Percentiles rank a stretch among this genome's conserved stretches.
phyloP scores from a whole-genome alignment of 2,329 filamentous ascomycete species.

The Tolypocladium tundrense region DNA sequence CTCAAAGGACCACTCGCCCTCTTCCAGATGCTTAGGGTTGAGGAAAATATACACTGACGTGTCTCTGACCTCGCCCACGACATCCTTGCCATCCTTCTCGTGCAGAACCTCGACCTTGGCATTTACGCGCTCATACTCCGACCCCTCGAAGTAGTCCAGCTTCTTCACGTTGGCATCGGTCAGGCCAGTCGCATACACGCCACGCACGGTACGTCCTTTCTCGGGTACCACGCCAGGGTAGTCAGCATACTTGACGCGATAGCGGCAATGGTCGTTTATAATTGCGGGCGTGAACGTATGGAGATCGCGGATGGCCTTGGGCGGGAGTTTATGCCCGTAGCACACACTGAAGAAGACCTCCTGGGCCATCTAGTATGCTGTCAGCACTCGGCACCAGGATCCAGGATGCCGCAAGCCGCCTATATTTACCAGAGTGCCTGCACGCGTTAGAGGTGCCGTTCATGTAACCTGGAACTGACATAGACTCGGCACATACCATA shows the following conservation, averaged over 20 bases:
- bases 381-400: conserved; percentile 10
- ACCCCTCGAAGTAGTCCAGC: conserved; percentile 75
- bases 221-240: conserved; percentile 69
- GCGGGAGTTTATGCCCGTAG: conserved; percentile 45
- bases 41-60: conserved; percentile 59
- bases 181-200: conserved; percentile 67
- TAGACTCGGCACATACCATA: conserved; percentile 33
- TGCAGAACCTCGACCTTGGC: conserved; percentile 42
- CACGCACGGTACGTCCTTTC: conserved; percentile 51
- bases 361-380: conserved; percentile 56
- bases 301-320: conserved; percentile 41
- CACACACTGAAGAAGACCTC: conserved; percentile 80
- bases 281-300: conserved; percentile 62
- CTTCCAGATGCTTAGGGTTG: conserved; percentile 45
- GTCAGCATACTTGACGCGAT: conserved; percentile 57
- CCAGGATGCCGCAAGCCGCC: neutral
- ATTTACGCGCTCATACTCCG: conserved; percentile 53
- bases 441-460: conserved; percentile 2
- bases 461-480: neutral
- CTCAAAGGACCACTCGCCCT: conserved; percentile 77
- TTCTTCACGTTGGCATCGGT: conserved; percentile 65
- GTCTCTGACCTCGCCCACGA: conserved; percentile 35
- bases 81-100: conserved; percentile 25
- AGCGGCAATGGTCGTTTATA: conserved; percentile 62
- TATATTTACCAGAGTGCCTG: conserved; percentile 24